Evolutionary conservation across 106 monocot species (phyloP), one percentile per base, ranked within the genome.

Genomic region (Apostasia ramifera): DNA sequence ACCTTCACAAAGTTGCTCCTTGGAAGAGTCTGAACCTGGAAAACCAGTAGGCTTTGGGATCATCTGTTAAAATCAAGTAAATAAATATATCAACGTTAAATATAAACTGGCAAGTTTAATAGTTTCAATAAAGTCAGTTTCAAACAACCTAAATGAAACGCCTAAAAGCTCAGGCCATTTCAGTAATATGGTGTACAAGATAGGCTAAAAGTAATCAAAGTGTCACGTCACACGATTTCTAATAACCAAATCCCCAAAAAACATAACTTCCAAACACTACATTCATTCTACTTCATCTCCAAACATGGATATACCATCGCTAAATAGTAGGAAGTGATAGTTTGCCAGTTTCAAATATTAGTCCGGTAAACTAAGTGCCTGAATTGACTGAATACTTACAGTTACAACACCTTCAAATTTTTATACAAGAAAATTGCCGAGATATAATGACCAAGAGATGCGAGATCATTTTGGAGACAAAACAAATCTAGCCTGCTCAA

Each of bases 361-460:
- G 12, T 44, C 12, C 44, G 62, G 64, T 47, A 26, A 44, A 64
- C 64, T n/a, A 47, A 47, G 45, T 64, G 47, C 64, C n/a, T 47
- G 6, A 59, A 2, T 59, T 41, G 2, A 59, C 38, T 41, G 59
- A 38, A 59, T 59, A 59, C 41, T 59, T 59, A 44, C 62, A n/a
- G 45, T n/a, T 62, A 13, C 44, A 12, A n/a, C 12, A 37, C 40
- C 26, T 26, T 26, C 26, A 26, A 26, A 26, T 26, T 26, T 26
- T 26, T 26, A 26, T 26, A 26, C 26, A 26, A 26, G 26, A 26
- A 26, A 26, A 26, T 26, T 26, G 26, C 26, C 0, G 26, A 26
- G 26, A 26, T 26, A 26, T 26, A 26, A 26, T 26, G n/a, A n/a
- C 26, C 26, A 26, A 26, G 26, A 26, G 26, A 26, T 26, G 26